These are phyloP conservation scores for Cucurbitaria berberidis DNA, from an alignment of 2,329 filamentous ascomycete species.

Conservation along the genomic window DNA sequence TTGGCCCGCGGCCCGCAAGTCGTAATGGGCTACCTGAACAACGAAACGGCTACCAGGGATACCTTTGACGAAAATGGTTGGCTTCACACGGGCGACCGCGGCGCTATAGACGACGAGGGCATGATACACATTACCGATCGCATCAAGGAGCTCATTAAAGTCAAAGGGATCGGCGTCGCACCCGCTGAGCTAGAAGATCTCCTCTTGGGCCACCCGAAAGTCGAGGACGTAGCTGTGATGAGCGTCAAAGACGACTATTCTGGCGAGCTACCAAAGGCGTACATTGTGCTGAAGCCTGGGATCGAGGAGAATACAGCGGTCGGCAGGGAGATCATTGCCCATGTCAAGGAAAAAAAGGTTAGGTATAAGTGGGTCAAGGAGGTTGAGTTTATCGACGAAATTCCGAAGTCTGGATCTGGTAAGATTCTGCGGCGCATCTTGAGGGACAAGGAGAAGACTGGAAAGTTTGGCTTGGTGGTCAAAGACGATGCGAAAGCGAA, in stretches of 20 bases:
- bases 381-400: slow-evolving; percentile 54
- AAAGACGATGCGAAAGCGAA: slow-evolving; percentile 43
- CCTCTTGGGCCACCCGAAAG: slow-evolving; percentile 62
- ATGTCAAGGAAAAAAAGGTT: slow-evolving; percentile 54
- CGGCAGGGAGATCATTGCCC: slow-evolving; percentile 52
- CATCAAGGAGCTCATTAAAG: slow-evolving; percentile 73
- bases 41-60: slow-evolving; percentile 51
- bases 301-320: slow-evolving; percentile 33
- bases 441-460: slow-evolving; percentile 51
- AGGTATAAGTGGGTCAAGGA: slow-evolving; percentile 56
- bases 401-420: slow-evolving; percentile 56
- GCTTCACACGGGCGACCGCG: slow-evolving; percentile 65
- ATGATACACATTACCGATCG: slow-evolving; percentile 65
- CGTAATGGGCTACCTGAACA: slow-evolving; percentile 59
- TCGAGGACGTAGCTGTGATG: slow-evolving; percentile 65
- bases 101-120: slow-evolving; percentile 61
- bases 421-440: slow-evolving; percentile 57
- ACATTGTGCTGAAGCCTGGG: slow-evolving; percentile 50
- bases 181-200: slow-evolving; percentile 69
- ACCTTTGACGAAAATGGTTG: slow-evolving; percentile 58
- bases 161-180: slow-evolving; percentile 67
- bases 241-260: slow-evolving; percentile 62
- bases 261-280: slow-evolving; percentile 55
- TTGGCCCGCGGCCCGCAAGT: slow-evolving; percentile 57
- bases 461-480: slow-evolving; percentile 28